Conservation (phyloP, 2,329 filamentous ascomycete genomes). For the Coccinonectria pachysandricola region DNA sequence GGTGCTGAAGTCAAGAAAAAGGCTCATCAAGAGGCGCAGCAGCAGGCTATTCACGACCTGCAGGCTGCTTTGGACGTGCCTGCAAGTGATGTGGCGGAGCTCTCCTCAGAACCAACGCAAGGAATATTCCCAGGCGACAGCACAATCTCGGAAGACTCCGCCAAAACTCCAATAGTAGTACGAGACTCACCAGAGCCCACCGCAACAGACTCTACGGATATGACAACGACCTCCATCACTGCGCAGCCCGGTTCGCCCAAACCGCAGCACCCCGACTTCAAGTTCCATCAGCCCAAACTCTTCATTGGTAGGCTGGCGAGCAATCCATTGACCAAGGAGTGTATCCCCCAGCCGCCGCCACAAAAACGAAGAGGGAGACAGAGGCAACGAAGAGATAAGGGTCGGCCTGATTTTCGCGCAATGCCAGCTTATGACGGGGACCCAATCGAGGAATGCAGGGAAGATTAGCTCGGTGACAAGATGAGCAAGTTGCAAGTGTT, state of each 20-base stretch:
- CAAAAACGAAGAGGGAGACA: no score
- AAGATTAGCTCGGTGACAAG: no score
- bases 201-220: constrained; percentile 4
- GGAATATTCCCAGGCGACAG: no score
- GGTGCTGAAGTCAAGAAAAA: constrained; percentile 8
- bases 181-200: constrained; percentile 2
- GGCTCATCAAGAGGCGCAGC: constrained; percentile 12
- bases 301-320: constrained; percentile 22
- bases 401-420: constrained; percentile 23
- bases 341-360: no score
- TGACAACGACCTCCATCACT: constrained; percentile 6
- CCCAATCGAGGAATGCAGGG: constrained; percentile 21
- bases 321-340: no score
- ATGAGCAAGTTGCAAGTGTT: no score
- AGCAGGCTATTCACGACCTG: constrained; percentile 11
- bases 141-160: constrained; percentile 1
- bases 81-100: constrained; percentile 10
- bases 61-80: constrained; percentile 2
- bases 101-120: no score
- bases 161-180: constrained; percentile 1
- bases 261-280: constrained; percentile 11
- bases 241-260: constrained; percentile 10
- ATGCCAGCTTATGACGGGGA: constrained; percentile 24
- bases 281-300: constrained; percentile 21
- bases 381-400: constrained; percentile 11